Conservation (phyloP, 2,329 filamentous ascomycete species). For the Hymenotorrendiella dingleyae region DNA sequence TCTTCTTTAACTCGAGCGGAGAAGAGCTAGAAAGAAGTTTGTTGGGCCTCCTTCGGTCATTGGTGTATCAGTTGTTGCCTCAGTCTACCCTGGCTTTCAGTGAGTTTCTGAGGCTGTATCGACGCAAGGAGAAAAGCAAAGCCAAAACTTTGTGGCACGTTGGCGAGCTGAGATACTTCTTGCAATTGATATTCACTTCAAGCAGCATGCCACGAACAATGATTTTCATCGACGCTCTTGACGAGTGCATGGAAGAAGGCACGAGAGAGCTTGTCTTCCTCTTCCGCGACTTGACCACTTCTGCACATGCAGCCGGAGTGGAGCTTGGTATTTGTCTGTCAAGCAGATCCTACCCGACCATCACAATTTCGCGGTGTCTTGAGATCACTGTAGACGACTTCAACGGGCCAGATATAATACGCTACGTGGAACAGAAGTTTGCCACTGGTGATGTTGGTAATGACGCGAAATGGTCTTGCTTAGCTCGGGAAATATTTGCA, state of each 20-base stretch:
- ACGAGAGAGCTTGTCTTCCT: constrained; percentile 15
- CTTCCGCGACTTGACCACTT: constrained; percentile 18
- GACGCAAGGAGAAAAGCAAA: background rate
- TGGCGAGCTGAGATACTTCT: background rate
- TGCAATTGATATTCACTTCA: background rate
- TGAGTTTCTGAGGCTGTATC: too few relatives aligned
- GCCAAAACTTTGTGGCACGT: background rate
- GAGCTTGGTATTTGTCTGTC: constrained; percentile 24
- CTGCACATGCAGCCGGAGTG: constrained; percentile 7
- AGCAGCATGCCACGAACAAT: constrained; percentile 5
- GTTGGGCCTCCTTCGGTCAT: background rate
- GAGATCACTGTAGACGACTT: constrained; percentile 25
- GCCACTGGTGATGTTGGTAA: constrained; percentile 3
- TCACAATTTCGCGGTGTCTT: constrained; percentile 19
- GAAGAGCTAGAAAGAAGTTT: background rate
- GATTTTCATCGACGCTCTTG: constrained; percentile 25
- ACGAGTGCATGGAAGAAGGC: constrained; percentile 14
- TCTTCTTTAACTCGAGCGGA: background rate
- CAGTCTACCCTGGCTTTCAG: background rate
- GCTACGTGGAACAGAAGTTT: constrained; percentile 24
- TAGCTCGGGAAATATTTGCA: constrained; percentile 6
- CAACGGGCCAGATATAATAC: constrained; percentile 24
- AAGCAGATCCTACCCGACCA: constrained; percentile 26
- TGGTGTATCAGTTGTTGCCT: background rate
- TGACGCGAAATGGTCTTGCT: constrained; percentile 8